These are phyloP conservation scores for Grosmannia serpens DNA, from an alignment of 2,329 filamentous ascomycete species.

Conservation along the genomic window DNA sequence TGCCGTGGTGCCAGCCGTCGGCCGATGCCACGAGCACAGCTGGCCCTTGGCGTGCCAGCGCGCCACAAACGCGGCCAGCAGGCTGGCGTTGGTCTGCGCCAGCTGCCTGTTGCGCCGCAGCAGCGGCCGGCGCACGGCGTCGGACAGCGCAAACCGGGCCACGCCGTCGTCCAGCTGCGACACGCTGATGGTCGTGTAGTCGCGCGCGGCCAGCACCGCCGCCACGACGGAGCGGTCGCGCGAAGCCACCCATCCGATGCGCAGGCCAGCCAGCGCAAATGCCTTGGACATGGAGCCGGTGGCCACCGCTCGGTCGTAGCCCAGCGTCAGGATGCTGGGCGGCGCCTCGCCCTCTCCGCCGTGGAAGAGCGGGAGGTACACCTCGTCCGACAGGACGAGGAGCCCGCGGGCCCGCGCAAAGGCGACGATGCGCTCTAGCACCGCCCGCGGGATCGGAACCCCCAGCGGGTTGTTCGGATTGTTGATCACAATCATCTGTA, in stretches of 20 bases:
- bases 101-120: slow-evolving; percentile 48
- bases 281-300: slow-evolving; percentile 81
- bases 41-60: slow-evolving; percentile 37
- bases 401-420: slow-evolving; percentile 53
- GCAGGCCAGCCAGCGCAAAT: slow-evolving; percentile 70
- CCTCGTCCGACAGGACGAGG: slow-evolving; percentile 64
- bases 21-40: slow-evolving; percentile 59
- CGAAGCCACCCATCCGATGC: slow-evolving; percentile 72
- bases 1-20: slow-evolving; percentile 67
- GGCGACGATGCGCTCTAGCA: slow-evolving; percentile 49
- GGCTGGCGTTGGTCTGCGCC: slow-evolving; percentile 52
- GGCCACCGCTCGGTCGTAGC: slow-evolving; percentile 58
- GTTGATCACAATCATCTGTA: slow-evolving; percentile 41
- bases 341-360: slow-evolving; percentile 37
- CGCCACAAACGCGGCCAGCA: slow-evolving; percentile 58
- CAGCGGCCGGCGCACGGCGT: slow-evolving; percentile 24
- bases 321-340: slow-evolving; percentile 59
- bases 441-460: slow-evolving; percentile 49
- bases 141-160: slow-evolving; percentile 60
- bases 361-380: slow-evolving; percentile 77
- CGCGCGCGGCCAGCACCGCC: slow-evolving; percentile 50
- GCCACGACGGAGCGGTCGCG: slow-evolving; percentile 51
- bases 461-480: slow-evolving; percentile 82
- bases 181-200: slow-evolving; percentile 81
- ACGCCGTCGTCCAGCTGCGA: slow-evolving; percentile 73